phyloP scores from a whole-genome alignment of 1,139 yeast species.

The Suhomyces bribrorum region DNA sequence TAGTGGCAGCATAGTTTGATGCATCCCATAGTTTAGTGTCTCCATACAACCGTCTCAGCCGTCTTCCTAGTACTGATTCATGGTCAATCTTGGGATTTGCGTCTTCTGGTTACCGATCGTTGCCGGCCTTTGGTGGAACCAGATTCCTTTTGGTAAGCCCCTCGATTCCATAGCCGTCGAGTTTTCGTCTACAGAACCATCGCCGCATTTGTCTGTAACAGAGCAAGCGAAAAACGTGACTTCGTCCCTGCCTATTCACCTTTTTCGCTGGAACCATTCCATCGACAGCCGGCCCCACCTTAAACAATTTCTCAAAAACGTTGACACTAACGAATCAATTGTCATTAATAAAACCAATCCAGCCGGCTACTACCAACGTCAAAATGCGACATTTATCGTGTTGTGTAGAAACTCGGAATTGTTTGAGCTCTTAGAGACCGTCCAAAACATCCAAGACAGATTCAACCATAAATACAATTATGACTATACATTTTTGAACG shows the following conservation, averaged over 20 bases:
- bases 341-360: constrained; percentile 9
- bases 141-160: background rate
- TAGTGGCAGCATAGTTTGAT: no score
- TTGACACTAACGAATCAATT: constrained; percentile 3
- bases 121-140: background rate
- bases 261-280: constrained; percentile 1
- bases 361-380: constrained; percentile 3
- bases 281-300: constrained; percentile 1
- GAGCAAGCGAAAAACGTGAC: no score
- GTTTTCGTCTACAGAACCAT: no score
- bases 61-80: background rate
- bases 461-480: constrained; percentile 25
- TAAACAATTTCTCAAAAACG: constrained; percentile 3
- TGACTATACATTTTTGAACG: constrained; percentile 40
- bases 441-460: constrained; percentile 21
- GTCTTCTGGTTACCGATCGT: no score
- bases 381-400: constrained; percentile 16
- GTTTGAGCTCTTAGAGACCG: constrained; percentile 19
- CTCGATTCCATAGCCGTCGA: background rate
- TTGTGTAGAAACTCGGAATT: constrained; percentile 18
- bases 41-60: no score
- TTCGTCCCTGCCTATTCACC: no score
- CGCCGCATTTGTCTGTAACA: no score
- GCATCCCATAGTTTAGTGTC: no score
- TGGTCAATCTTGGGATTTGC: background rate